Base-by-base conservation (phyloP, 2,329 filamentous ascomycete species). In the Apiospora koreana region DNA sequence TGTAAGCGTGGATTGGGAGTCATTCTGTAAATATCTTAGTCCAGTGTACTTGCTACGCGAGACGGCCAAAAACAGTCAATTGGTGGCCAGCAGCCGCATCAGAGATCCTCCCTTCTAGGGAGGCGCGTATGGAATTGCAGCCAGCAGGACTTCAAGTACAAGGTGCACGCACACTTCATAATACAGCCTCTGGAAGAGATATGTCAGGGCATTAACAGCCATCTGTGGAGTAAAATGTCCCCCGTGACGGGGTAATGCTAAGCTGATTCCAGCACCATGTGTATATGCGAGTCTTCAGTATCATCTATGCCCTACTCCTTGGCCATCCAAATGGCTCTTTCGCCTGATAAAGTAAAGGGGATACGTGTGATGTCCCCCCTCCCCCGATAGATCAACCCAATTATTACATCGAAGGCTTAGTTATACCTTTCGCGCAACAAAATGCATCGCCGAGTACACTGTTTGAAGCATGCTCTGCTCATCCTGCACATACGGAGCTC, bases 401-500 rank as follows among this genome's bases (percentile, higher is more conserved):
- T 62, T 38, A 3, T 14, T n/a, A 21, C 31, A 38, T n/a, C 5
- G 18, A 31, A 9, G 54, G 18, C 31, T 38, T 18, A n/a, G 9
- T 62, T 38, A 62, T 38, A 62, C 8, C 83, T 97, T 99, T 72
- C 92, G 89, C 43, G 93, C 95, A 38, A 97, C 85, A 96, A 96
- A 99, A 72, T 93, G 90, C 69, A 91, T 93, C 21, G 93, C 93
- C 72, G 85, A 86, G 80, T 98, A 99, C 7, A 89, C 87, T 70
- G 92, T 96, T 79, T 92, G 91, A 76, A 98, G 83, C 94, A 99
- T 96, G 77, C 94, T 97, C 68, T 90, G 83, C 18, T 87, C 82
- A 77, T 98, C 93, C 75, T 94, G 93, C 65, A 98, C 96, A 78
- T 99, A 99, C 9, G 94, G 94, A 16, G 93, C 91, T 71, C 88